Conservation (phyloP, 176 grass and related monocot genomes). For the Phoenix roebelenii region DNA sequence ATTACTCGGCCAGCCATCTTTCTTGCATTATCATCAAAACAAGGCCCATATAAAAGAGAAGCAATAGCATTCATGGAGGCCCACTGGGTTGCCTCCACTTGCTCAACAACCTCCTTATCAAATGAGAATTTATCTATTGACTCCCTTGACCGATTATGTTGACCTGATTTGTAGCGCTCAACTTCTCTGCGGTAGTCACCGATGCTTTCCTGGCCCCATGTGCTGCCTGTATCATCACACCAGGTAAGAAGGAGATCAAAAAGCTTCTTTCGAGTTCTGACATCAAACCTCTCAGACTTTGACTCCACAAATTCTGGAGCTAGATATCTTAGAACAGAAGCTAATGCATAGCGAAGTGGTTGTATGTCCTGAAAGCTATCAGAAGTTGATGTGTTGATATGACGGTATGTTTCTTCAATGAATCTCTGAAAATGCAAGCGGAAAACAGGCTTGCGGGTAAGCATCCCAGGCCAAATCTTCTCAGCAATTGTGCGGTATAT, state of each 20-base stretch:
- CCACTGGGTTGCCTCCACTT: constrained; percentile 90
- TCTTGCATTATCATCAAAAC: constrained; percentile 98
- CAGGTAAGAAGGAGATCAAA: constrained; percentile 84
- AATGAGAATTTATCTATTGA: constrained; percentile 90
- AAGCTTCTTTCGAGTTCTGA: constrained; percentile 61
- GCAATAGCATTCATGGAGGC: constrained; percentile 90
- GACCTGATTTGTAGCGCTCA: constrained; percentile 78
- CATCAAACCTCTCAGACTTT: constrained; percentile 76
- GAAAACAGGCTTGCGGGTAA: constrained; percentile 65
- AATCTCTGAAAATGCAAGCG: constrained; percentile 73
- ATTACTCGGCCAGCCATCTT: constrained; percentile 78
- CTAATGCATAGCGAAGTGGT: constrained; percentile 82
- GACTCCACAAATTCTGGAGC: constrained; percentile 93
- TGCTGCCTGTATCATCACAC: constrained; percentile 80
- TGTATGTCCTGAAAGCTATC: constrained; percentile 85
- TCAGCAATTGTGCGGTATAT: constrained; percentile 90
- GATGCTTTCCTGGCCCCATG: constrained; percentile 58
- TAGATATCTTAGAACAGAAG: constrained; percentile 78
- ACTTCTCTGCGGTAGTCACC: constrained; percentile 75
- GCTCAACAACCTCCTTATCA: constrained; percentile 86
- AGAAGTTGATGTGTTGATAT: constrained; percentile 29
- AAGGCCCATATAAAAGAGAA: constrained; percentile 87
- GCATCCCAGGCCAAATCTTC: constrained; percentile 92
- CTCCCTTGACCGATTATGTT: constrained; percentile 85
- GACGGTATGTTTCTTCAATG: constrained; percentile 86